phyloP scores from a whole-genome alignment of 768 basidiomycete genomes.

The Panaeolus papilionaceus region DNA sequence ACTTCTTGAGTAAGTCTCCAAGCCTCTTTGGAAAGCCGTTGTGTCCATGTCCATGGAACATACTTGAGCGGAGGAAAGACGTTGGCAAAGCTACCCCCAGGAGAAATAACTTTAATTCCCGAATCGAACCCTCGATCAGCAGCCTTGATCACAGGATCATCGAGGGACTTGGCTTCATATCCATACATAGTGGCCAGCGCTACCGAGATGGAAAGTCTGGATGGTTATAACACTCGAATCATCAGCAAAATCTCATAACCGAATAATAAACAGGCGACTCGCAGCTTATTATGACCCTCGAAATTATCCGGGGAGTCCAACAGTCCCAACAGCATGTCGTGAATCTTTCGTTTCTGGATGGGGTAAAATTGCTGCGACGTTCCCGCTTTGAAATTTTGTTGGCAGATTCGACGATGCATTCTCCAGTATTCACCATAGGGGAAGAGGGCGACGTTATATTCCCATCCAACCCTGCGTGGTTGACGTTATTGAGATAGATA shows the following conservation, averaged over 20 bases:
- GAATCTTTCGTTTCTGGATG: constrained; percentile 35
- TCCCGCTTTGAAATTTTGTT: constrained; percentile 40
- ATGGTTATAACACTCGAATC: not conserved
- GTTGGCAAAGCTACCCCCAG: constrained; percentile 34
- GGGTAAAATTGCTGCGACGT: constrained; percentile 32
- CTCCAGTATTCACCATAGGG: constrained; percentile 43
- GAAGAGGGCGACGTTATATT: constrained; percentile 38
- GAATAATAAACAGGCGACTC: not conserved
- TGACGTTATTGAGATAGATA: not conserved
- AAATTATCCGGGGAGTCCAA: constrained; percentile 24
- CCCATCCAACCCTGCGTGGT: constrained; percentile 36
- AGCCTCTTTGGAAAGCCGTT: constrained; percentile 7
- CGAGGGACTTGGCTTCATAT: constrained; percentile 30
- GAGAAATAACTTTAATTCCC: constrained; percentile 22
- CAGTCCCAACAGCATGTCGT: constrained; percentile 36
- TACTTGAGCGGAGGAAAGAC: constrained; percentile 36
- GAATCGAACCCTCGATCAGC: constrained; percentile 28
- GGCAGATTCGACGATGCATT: constrained; percentile 40
- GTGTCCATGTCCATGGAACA: constrained; percentile 2
- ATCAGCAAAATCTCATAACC: too few relatives aligned
- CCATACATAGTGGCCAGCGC: constrained; percentile 35
- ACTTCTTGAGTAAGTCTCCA: constrained; percentile 19
- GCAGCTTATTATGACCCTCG: constrained; percentile 21
- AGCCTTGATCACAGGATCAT: constrained; percentile 31
- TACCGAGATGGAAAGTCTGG: constrained; percentile 24